A percentile compares a stretch with the other conserved stretches of the same genome.
phyloP scores from a whole-genome alignment of 2,329 filamentous ascomycete species.

The Fusarium hainanense region DNA sequence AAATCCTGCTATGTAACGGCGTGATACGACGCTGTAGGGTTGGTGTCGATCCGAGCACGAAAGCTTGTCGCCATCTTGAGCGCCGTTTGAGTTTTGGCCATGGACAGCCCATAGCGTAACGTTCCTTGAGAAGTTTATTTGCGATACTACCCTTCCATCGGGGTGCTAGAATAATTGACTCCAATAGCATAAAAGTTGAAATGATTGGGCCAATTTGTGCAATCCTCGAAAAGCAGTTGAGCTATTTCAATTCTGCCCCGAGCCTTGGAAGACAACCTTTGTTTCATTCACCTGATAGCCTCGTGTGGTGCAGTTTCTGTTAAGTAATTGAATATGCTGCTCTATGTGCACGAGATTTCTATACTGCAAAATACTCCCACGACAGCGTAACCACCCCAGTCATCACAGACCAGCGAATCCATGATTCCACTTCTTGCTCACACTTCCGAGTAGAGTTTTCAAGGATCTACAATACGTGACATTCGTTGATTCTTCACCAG shows the following conservation, averaged over 20 bases:
- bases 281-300: too few relatives aligned
- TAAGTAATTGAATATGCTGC: too few relatives aligned
- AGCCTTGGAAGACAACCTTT: too few relatives aligned
- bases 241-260: too few relatives aligned
- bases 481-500: neutral
- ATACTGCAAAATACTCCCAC: too few relatives aligned
- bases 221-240: too few relatives aligned
- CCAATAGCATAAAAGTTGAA: rapidly evolving
- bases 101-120: neutral
- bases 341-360: too few relatives aligned
- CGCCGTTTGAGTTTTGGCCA: neutral
- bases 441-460: neutral
- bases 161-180: rapidly evolving
- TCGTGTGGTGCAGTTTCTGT: too few relatives aligned
- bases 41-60: neutral
- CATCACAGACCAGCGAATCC: too few relatives aligned
- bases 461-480: neutral
- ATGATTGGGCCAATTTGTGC: neutral
- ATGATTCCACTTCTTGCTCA: neutral
- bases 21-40: neutral
- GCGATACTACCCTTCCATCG: neutral
- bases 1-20: neutral
- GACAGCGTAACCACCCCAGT: neutral
- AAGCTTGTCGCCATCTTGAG: neutral
- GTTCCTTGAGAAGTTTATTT: neutral